Evolutionary conservation across 2,329 filamentous ascomycete genomes (phyloP).

Genomic region (Talaromyces sp.): DNA sequence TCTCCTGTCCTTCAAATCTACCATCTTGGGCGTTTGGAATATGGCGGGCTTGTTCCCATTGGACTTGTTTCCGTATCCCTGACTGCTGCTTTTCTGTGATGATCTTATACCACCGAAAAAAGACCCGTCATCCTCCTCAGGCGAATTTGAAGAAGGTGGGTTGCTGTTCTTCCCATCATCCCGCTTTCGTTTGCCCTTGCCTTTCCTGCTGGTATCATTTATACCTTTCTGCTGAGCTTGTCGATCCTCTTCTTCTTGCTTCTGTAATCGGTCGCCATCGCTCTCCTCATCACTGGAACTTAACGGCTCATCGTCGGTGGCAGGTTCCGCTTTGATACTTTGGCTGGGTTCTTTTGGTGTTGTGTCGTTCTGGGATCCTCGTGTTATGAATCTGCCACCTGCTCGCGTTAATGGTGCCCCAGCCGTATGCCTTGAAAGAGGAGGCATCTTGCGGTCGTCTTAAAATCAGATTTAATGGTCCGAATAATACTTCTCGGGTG

Average conservation of each 20-base stretch:
- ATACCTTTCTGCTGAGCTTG: background rate
- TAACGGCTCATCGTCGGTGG: slow-evolving; percentile 35
- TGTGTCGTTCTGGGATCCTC: slow-evolving; percentile 6
- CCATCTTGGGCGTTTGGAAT: background rate
- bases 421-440: background rate
- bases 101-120: background rate
- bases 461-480: too few species aligned
- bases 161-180: background rate
- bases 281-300: slow-evolving; percentile 34
- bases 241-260: background rate
- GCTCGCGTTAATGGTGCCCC: slow-evolving; percentile 26
- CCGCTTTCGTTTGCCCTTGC: background rate
- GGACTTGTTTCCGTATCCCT: background rate
- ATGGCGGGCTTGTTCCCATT: background rate
- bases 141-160: background rate
- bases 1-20: background rate
- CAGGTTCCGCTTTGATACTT: slow-evolving; percentile 23
- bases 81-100: slow-evolving; percentile 1
- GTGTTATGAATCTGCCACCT: slow-evolving; percentile 12
- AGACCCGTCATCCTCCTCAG: background rate
- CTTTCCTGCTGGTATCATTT: background rate
- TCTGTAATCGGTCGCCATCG: background rate
- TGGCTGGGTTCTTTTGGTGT: background rate
- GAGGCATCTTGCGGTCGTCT: background rate
- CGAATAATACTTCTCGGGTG: too few species aligned